phyloP scores from a whole-genome alignment of 164 flowering plant species.

The Macadamia integrifolia region DNA sequence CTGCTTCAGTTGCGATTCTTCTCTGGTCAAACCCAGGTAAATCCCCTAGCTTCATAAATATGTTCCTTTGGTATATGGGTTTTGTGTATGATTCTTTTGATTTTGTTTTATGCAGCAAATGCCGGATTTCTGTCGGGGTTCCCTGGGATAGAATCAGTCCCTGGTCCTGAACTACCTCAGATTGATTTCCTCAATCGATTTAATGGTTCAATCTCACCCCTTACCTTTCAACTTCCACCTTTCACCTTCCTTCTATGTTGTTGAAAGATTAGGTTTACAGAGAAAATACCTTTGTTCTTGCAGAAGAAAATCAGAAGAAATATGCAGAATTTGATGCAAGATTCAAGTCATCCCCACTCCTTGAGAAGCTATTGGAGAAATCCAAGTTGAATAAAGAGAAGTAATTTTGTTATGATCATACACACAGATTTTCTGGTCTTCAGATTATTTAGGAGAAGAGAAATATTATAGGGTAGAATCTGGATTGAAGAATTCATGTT shows the following conservation, averaged over 20 bases:
- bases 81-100: not conserved
- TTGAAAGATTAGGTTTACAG: not conserved
- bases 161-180: constrained; percentile 70
- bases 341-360: constrained; percentile 65
- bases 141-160: constrained; percentile 68
- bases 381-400: constrained; percentile 69
- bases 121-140: constrained; percentile 74
- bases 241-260: not conserved
- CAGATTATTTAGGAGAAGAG: too few species aligned
- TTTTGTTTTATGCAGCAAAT: constrained; percentile 40
- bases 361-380: constrained; percentile 55
- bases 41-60: too few species aligned
- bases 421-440: too few species aligned
- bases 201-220: constrained; percentile 38
- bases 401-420: constrained; percentile 22
- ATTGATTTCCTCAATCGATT: constrained; percentile 58
- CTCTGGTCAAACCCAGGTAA: too few species aligned
- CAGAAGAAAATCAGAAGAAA: constrained; percentile 84
- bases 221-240: too few species aligned
- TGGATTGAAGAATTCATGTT: too few species aligned
- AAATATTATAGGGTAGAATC: too few species aligned
- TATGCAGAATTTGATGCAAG: constrained; percentile 66
- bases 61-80: not conserved
- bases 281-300: constrained; percentile 3
- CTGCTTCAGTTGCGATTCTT: too few species aligned